These are phyloP conservation scores for Populus pruinosa DNA, from an alignment of 345 rosid genomes.

Conservation along the genomic window DNA sequence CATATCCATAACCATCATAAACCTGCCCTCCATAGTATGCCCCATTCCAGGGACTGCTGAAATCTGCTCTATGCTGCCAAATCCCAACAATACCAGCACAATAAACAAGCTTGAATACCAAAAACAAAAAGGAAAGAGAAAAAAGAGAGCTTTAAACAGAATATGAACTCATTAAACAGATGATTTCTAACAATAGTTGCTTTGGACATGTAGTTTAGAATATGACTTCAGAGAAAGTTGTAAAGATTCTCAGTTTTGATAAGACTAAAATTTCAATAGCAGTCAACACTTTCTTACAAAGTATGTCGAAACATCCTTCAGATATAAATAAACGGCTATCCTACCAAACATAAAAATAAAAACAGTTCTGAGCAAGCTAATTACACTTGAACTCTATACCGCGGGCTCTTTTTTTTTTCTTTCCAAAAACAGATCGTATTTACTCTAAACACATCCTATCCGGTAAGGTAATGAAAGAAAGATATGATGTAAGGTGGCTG, in stretches of 20 bases:
- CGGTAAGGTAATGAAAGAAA: not conserved
- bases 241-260: not conserved
- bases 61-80: conserved; percentile 65
- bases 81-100: not conserved
- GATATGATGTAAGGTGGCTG: not conserved
- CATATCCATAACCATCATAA: conserved; percentile 85
- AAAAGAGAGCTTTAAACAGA: not conserved
- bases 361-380: not conserved
- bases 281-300: not conserved
- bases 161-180: not conserved
- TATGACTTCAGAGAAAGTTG: not conserved
- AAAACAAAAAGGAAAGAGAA: not conserved
- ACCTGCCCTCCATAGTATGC: conserved; percentile 71
- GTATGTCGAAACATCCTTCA: not conserved
- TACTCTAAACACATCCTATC: not conserved
- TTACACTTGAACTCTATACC: not conserved
- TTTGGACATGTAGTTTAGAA: not conserved
- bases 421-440: not conserved
- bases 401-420: not conserved
- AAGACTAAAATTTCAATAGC: not conserved
- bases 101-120: not conserved
- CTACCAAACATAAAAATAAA: not conserved
- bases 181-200: not conserved
- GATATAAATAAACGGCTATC: not conserved
- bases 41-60: conserved; percentile 75